Evolutionary conservation across 352 stramenopile species (phyloP), one percentile per base, ranked within the genome.

Genomic region (Lagenidium sp.): DNA sequence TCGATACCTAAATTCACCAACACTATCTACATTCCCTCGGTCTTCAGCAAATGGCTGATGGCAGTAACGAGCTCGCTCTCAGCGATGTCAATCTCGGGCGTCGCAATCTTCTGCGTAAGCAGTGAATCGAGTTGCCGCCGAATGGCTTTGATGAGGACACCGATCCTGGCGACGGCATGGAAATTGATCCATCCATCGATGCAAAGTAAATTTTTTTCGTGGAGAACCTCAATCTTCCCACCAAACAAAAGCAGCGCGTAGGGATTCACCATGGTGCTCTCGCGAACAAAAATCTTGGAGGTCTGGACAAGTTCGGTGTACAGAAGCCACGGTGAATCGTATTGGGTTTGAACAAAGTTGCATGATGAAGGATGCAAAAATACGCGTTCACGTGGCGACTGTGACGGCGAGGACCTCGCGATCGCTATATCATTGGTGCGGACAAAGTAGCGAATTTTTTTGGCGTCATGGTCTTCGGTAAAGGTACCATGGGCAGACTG

Each of bases 201-300:
- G 0, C 46, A 65, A 15, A 97, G 55, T 39, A 85, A 47, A 23
- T 90, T 89, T 57, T 97, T 88, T 47, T 94, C 88, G 57, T 98
- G 90, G 25, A 85, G 69, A 2, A 98, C 84, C 6, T 92, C 81
- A 23, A 98, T 56, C 4, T 60, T 60, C n/a, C 97, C 97, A 18
- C 96, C 96, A 65, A 99, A 99, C 13, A 99, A 73, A 22, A 99
- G 66, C 40, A 99, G 68, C 23, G 94, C 83, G 60, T 99, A 99
- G 7, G 95, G 73, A 36, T 92, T 92, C 49, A 97, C 95, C 77
- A 99, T 97, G 11, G 95, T 98, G 30, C 78, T 92, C 63, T 99
- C 95, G 38, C 94, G 86, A 15, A 99, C 74, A 60, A 98, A 99
- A 7, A 98, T 57, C 68, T 98, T 98, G 39, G 83, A 97, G 1